phyloP scores from a whole-genome alignment of 768 basidiomycete genomes.

The Lentinus brumalis region DNA sequence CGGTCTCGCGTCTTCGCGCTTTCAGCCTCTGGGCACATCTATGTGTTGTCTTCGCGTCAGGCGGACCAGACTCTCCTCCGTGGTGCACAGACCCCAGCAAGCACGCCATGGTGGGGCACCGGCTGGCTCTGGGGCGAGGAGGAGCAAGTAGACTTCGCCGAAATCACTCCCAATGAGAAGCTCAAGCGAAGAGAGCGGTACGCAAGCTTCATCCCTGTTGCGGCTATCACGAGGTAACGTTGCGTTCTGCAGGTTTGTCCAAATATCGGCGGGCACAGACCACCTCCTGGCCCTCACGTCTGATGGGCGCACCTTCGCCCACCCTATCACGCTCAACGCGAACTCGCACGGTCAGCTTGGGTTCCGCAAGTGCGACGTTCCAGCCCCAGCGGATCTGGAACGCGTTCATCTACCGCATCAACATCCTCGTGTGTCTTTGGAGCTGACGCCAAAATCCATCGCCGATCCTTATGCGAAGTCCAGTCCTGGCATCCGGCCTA shows the following conservation, averaged over 20 bases:
- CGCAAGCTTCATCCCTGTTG: constrained; percentile 4
- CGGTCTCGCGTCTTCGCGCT: constrained; percentile 72
- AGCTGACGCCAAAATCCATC: constrained; percentile 59
- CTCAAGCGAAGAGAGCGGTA: constrained; percentile 72
- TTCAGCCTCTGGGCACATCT: constrained; percentile 75
- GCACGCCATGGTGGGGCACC: constrained; percentile 60
- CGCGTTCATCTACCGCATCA: constrained; percentile 17
- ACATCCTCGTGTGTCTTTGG: constrained; percentile 43
- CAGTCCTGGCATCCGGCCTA: constrained; percentile 41
- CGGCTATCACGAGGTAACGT: neutral
- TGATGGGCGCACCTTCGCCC: constrained; percentile 73
- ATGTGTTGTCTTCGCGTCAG: constrained; percentile 59
- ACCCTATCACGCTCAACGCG: constrained; percentile 72
- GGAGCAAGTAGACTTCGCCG: constrained; percentile 54
- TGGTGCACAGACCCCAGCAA: constrained; percentile 44
- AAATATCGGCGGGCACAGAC: constrained; percentile 71
- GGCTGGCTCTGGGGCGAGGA: constrained; percentile 61
- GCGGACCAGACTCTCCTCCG: constrained; percentile 46
- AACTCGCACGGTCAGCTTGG: constrained; percentile 88
- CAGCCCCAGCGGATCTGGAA: constrained; percentile 31
- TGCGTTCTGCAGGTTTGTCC: constrained; percentile 55
- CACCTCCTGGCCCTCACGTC: constrained; percentile 76
- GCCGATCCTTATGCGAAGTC: constrained; percentile 52
- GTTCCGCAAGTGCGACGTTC: constrained; percentile 61
- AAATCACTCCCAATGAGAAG: constrained; percentile 58